Conservation (phyloP, 2,329 filamentous ascomycete species). For the Thermomyces lanuginosus region DNA sequence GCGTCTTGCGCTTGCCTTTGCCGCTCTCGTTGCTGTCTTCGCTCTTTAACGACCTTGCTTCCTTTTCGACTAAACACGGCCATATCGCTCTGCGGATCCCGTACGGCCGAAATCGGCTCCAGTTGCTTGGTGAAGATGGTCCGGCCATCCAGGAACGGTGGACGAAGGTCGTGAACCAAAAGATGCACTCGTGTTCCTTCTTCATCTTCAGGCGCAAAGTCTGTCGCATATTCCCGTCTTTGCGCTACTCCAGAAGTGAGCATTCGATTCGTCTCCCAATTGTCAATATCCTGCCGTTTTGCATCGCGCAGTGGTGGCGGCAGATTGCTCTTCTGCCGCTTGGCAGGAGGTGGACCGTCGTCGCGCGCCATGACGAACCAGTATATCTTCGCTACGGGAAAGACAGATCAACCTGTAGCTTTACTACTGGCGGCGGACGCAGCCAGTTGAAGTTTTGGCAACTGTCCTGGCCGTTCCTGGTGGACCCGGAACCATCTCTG, state of each 20-base stretch:
- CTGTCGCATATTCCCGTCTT: constrained; percentile 59
- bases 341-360: constrained; percentile 21
- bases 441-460: not conserved
- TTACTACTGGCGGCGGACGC: not conserved
- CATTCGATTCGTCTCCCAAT: constrained; percentile 98
- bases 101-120: constrained; percentile 82
- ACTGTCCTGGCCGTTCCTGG: not conserved
- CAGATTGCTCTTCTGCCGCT: constrained; percentile 23
- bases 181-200: constrained; percentile 80
- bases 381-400: too few species aligned
- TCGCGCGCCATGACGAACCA: constrained; percentile 17
- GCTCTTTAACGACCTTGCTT: constrained; percentile 80
- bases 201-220: constrained; percentile 72
- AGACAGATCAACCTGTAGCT: not conserved
- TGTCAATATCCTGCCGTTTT: constrained; percentile 86
- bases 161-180: constrained; percentile 80
- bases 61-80: constrained; percentile 94
- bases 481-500: constrained; percentile 8
- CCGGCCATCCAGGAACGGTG: constrained; percentile 85
- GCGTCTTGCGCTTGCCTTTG: constrained; percentile 91
- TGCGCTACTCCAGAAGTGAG: constrained; percentile 91
- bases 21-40: constrained; percentile 77
- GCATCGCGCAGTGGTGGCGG: constrained; percentile 22
- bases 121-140: constrained; percentile 96
- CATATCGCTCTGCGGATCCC: constrained; percentile 95